Percentiles rank a stretch among this genome's conserved stretches.
phyloP scores from a whole-genome alignment of 345 rosid species.

The Gossypium rotundifolium region DNA sequence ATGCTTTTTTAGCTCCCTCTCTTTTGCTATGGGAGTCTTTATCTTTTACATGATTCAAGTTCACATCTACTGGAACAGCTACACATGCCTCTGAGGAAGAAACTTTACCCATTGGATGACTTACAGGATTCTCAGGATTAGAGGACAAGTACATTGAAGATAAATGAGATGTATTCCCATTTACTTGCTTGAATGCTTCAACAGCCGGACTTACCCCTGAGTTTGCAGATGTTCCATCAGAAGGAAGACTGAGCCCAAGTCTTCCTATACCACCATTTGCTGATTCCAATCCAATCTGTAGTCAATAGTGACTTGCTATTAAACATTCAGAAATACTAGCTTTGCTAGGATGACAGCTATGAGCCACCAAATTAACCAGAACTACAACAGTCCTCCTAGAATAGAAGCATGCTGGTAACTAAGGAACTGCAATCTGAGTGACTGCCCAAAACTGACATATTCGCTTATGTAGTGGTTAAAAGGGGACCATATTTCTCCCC shows the following conservation, averaged over 20 bases:
- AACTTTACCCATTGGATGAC: conserved; percentile 14
- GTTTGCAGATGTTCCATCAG: conserved; percentile 15
- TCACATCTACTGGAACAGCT: conserved; percentile 12
- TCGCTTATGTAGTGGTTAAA: neutral
- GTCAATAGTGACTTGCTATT: conserved; percentile 3
- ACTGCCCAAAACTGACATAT: neutral
- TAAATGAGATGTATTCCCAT: conserved; percentile 14
- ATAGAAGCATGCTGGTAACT: conserved; percentile 4
- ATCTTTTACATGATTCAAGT: conserved; percentile 15
- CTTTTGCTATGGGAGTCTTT: conserved; percentile 14
- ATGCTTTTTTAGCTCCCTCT: conserved; percentile 16
- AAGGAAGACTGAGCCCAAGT: conserved; percentile 22
- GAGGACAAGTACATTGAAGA: conserved; percentile 20
- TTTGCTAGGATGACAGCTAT: neutral
- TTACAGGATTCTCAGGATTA: conserved; percentile 10
- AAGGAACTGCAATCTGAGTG: neutral
- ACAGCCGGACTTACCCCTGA: conserved; percentile 15
- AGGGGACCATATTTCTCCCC: neutral
- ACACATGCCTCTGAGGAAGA: conserved; percentile 14
- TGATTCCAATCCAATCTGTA: conserved; percentile 34
- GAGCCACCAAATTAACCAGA: conserved; percentile 3
- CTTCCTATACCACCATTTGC: conserved; percentile 18
- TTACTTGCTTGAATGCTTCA: conserved; percentile 20
- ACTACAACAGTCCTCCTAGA: neutral
- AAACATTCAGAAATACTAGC: conserved; percentile 8